Evolutionary conservation across 345 rosid species (phyloP).

Genomic region (Cardamine chenopodiifolia): DNA sequence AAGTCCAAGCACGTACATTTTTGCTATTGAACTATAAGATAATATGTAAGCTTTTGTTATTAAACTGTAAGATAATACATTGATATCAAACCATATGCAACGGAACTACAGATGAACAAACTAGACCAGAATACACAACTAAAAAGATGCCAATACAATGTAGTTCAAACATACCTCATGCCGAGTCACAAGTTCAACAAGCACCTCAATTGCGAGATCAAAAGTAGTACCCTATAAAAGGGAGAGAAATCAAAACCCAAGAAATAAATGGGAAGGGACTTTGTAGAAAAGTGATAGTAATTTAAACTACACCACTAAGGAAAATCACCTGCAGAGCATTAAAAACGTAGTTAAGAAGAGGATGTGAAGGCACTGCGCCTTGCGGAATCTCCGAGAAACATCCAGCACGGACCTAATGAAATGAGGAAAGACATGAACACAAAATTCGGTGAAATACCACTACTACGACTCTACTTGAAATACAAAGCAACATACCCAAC

Average conservation of each 20-base stretch:
- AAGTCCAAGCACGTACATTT: neutral
- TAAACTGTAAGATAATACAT: neutral
- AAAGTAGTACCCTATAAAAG: slow-evolving; percentile 67
- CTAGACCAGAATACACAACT: neutral
- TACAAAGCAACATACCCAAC: slow-evolving; percentile 77
- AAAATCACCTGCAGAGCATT: slow-evolving; percentile 72
- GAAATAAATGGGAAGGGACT: neutral
- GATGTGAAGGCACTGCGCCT: slow-evolving; percentile 72
- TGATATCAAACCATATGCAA: neutral
- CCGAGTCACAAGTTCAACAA: slow-evolving; percentile 81
- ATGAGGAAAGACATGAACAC: slow-evolving; percentile 25
- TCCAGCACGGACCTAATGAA: slow-evolving; percentile 81
- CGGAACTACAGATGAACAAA: neutral
- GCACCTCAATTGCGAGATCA: slow-evolving; percentile 91
- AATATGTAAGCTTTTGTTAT: neutral
- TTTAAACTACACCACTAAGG: neutral
- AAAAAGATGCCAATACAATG: slow-evolving; percentile 8
- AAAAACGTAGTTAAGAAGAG: slow-evolving; percentile 80
- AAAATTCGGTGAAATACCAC: neutral
- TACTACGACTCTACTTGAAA: neutral
- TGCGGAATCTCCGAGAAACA: slow-evolving; percentile 90
- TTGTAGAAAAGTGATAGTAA: slow-evolving; percentile 13
- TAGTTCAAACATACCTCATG: slow-evolving; percentile 65
- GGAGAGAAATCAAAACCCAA: slow-evolving; percentile 21
- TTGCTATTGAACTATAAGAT: slow-evolving; percentile 2